These are phyloP conservation scores for Solanum infundibuliforme DNA, from an alignment of 257 asterid species.

Conservation along the genomic window DNA sequence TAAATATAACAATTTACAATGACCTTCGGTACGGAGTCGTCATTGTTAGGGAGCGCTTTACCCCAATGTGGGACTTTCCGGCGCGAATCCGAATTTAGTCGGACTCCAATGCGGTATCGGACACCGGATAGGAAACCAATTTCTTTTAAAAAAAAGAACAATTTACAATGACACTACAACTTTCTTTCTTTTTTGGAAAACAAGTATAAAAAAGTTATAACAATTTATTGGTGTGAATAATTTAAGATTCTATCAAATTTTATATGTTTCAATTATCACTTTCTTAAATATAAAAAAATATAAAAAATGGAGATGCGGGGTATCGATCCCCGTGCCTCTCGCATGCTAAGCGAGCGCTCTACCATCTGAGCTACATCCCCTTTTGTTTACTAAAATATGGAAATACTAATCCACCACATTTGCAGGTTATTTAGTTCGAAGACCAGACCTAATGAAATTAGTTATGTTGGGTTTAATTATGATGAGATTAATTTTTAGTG, in stretches of 20 bases:
- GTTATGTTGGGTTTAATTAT: too few relatives aligned
- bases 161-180: not conserved
- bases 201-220: not conserved
- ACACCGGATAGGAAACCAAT: too few relatives aligned
- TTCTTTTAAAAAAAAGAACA: too few relatives aligned
- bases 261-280: not conserved
- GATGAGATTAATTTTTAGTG: too few relatives aligned
- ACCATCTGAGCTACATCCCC: slow-evolving; percentile 64
- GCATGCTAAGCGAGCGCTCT: slow-evolving; percentile 45
- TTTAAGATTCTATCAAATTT: not conserved
- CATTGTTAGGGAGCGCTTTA: too few relatives aligned
- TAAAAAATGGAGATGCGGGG: slow-evolving; percentile 16
- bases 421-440: too few relatives aligned
- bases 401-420: too few relatives aligned
- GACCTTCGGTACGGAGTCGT: fast-evolving
- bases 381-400: too few relatives aligned
- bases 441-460: too few relatives aligned
- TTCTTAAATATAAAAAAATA: too few relatives aligned
- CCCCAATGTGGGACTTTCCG: fast-evolving
- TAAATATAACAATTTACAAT: not conserved
- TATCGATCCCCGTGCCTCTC: slow-evolving; percentile 37
- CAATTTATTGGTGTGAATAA: not conserved
- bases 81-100: fast-evolving
- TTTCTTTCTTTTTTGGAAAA: not conserved
- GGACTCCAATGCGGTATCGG: fast-evolving